phyloP scores from a whole-genome alignment of 1,284 basidiomycete species.

The Boletus albobrunnescens region DNA sequence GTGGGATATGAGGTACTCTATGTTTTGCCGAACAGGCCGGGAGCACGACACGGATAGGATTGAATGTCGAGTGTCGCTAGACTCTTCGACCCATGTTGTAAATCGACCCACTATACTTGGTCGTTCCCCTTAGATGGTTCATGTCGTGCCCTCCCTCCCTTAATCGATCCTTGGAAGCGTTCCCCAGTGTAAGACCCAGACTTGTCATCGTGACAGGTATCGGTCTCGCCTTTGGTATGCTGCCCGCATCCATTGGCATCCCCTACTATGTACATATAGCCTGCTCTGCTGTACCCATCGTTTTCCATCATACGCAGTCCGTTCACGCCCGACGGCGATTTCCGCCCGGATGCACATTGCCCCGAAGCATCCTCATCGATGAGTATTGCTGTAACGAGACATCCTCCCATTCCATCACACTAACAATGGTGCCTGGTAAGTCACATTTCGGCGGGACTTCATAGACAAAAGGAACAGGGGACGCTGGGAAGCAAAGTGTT shows the following conservation, averaged over 20 bases:
- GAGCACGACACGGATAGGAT: too few relatives aligned
- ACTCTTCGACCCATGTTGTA: not conserved
- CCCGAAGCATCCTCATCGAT: not conserved
- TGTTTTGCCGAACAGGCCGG: not conserved
- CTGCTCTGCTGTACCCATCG: too few relatives aligned
- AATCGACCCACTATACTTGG: not conserved
- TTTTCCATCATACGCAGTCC: too few relatives aligned
- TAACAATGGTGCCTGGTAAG: too few relatives aligned
- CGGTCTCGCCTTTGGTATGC: too few relatives aligned
- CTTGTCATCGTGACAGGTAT: too few relatives aligned
- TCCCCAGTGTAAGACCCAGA: too few relatives aligned
- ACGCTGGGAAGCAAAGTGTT: not conserved
- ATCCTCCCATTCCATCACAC: not conserved
- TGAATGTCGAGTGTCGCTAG: too few relatives aligned
- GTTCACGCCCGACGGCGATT: too few relatives aligned
- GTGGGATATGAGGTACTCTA: not conserved
- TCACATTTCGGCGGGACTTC: not conserved
- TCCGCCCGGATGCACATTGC: not conserved
- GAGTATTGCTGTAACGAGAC: not conserved
- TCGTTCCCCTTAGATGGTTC: not conserved
- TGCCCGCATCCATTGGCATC: too few relatives aligned
- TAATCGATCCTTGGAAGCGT: not conserved
- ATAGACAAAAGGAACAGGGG: constrained; percentile 3
- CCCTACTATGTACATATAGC: too few relatives aligned
- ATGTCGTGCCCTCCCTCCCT: not conserved